Base-by-base conservation (phyloP, 2,329 filamentous ascomycete genomes). In the Penicillium sp. region DNA sequence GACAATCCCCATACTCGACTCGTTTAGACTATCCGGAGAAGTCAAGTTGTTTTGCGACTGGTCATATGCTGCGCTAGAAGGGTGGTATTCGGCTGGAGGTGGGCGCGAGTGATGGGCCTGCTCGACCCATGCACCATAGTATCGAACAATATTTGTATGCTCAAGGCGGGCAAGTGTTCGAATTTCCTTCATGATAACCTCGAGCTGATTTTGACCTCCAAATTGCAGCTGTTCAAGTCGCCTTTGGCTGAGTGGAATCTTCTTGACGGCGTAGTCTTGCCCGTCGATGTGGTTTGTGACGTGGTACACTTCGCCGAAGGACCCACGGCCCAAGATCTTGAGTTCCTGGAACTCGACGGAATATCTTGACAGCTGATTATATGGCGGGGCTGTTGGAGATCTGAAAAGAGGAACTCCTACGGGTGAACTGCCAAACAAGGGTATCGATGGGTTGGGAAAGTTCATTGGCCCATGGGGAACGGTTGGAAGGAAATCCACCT, bases 61-160 rank as follows among this genome's bases (percentile, higher is more conserved):
- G 9, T 69, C 68, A 38, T 59, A 58, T 12, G 31, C 31, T 5
- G 52, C 9, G 47, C 60, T 43, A 41, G 49, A 25, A 51, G 53
- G 25, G 12, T 57, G 57, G 55, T 10, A 61, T 42, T 13, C 61
- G 49, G 13, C 51, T 49, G 33, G 64, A 53, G 42, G 67, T 29
- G 49, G 42, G 19, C 48, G 25, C 21, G 49, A 45, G 35, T 57
- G 42, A 57, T 72, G 78, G 36, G 65, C 70, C 52, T 76, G 73
- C 64, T 89, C 87, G 15, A 88, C 77, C 87, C 87, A 89, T 15
- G 83, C 83, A 51, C 81, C 81, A 66, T 84, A 85, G 65, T 89
- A 89, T 25, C 86, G 80, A 36, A 89, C 86, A 55, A 89, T 82
- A 66, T 89, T 88, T 6, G 79, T 79, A 69, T 89, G 86, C 45